Conservation (phyloP, 2,329 filamentous ascomycete species). For the Fusarium sp. region DNA sequence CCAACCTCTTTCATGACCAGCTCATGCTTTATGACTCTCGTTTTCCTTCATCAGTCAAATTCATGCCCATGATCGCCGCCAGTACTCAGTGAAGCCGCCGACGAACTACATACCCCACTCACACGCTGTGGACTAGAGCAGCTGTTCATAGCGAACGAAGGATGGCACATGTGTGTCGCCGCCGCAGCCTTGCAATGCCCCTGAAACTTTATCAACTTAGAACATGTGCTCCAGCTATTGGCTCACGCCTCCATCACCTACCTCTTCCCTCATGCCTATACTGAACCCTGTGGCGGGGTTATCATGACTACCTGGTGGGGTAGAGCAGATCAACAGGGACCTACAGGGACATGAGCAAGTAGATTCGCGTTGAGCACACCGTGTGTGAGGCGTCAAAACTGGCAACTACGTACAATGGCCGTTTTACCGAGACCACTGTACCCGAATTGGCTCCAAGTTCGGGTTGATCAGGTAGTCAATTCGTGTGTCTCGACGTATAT, state of each 20-base stretch:
- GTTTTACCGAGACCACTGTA: slow-evolving; percentile 23
- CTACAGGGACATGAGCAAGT: slow-evolving; percentile 33
- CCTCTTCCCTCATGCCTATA: slow-evolving; percentile 13
- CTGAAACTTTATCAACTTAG: slow-evolving; percentile 46
- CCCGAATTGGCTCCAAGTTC: slow-evolving; percentile 13
- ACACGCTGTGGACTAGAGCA: slow-evolving; percentile 32
- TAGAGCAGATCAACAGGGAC: slow-evolving; percentile 43
- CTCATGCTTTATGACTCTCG: not conserved
- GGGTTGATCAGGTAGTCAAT: slow-evolving; percentile 7
- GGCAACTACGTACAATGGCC: slow-evolving; percentile 25
- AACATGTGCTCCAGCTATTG: slow-evolving; percentile 63
- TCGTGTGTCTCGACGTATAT: slow-evolving; percentile 42
- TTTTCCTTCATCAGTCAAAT: slow-evolving; percentile 11
- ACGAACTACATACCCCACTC: slow-evolving; percentile 38
- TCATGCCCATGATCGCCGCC: slow-evolving; percentile 30
- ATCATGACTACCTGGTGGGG: slow-evolving; percentile 45
- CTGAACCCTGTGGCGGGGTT: slow-evolving; percentile 46
- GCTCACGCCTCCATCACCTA: slow-evolving; percentile 50
- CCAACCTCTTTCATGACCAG: not conserved
- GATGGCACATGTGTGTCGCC: slow-evolving; percentile 47
- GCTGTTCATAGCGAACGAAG: slow-evolving; percentile 47
- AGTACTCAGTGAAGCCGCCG: slow-evolving; percentile 20
- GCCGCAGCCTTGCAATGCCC: slow-evolving; percentile 45
- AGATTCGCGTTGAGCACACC: slow-evolving; percentile 35
- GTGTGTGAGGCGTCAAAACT: slow-evolving; percentile 35